Evolutionary conservation across 73 alveolate species (phyloP), one percentile per base, ranked within the genome.

Genomic region (Paramecium octaurelia): DNA sequence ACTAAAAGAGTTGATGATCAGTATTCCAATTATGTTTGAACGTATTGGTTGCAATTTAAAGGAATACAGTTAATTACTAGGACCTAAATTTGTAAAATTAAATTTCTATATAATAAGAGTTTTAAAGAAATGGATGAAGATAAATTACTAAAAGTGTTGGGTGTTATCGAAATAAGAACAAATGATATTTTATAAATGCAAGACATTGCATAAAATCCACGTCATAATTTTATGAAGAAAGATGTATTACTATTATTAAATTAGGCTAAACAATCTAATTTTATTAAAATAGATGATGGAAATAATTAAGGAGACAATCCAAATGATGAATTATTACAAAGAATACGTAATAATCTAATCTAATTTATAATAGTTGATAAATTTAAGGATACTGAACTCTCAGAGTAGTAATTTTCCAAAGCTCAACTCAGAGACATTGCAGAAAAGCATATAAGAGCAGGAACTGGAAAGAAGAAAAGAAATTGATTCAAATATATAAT

Each of bases 41-140:
- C 20, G 91, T n/a, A 80, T 80, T 20, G 91, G 73, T 0, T 80
- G 91, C 34, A 80, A 80, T 20, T 35, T 31, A 80, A 80, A 80
- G 38, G 91, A 80, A 43, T 80, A 80, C 57, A 27, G 46, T 42
- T 46, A 42, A 43, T 18, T 80, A 4, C 11, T 80, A 18, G 91
- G 91, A 44, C 60, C 58, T 38, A 75, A 75, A 38, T 75, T 75
- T 75, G 88, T 75, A 75, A 75, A 38, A 3, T 75, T 12, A 14
- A 21, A 11, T 42, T 75, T 29, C 27, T 75, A 38, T 80, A 11
- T 11, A 80, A 44, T 44, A 31, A 43, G 70, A 43, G 76, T 42
- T 80, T 80, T 80, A 42, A 48, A 43, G 91, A 80, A 31, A 80
- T 80, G 91, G 91, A 80, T 80, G 91, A 80, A 46, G 91, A 80